Evolutionary conservation across 352 stramenopile genomes (phyloP).

Genomic region (Globisporangium nunn): DNA sequence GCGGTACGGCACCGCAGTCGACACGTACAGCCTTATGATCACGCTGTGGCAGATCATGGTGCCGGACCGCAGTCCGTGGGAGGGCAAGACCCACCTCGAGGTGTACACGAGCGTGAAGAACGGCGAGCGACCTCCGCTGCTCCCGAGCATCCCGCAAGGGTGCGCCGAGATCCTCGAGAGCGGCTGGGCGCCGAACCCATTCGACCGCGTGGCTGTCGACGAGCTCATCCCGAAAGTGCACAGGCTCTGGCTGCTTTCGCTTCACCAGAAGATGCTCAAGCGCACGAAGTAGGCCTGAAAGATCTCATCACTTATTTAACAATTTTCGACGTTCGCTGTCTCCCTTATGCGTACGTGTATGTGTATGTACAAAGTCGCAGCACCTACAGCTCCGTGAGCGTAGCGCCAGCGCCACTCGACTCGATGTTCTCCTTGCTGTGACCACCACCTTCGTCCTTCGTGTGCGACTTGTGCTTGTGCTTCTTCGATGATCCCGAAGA

Average conservation of each 20-base stretch:
- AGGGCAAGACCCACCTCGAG: conserved; percentile 64
- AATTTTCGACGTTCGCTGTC: neutral
- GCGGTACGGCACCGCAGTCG: conserved; percentile 65
- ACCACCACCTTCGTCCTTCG: neutral
- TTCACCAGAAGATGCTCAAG: conserved; percentile 69
- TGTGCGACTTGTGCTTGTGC: conserved; percentile 7
- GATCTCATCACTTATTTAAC: conserved; percentile 4
- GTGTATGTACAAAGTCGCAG: neutral
- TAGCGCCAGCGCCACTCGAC: neutral
- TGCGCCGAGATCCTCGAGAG: conserved; percentile 69
- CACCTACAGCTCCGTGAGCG: conserved; percentile 12
- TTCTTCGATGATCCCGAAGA: conserved; percentile 6
- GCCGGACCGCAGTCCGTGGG: conserved; percentile 65
- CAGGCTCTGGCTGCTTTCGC: conserved; percentile 64
- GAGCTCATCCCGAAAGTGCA: conserved; percentile 76
- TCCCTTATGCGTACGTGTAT: neutral
- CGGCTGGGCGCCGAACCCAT: conserved; percentile 62
- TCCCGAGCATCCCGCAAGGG: conserved; percentile 59
- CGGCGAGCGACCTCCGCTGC: conserved; percentile 59
- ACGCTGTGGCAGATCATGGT: conserved; percentile 87
- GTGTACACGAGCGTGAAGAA: conserved; percentile 73
- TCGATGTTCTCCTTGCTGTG: conserved; percentile 9
- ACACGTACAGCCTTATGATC: conserved; percentile 86
- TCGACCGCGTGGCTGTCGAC: conserved; percentile 64
- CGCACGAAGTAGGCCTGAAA: conserved; percentile 37